Evolutionary conservation across 306 rosid species (phyloP), one percentile per base, ranked within the genome.

Genomic region (Dicorynia guianensis): DNA sequence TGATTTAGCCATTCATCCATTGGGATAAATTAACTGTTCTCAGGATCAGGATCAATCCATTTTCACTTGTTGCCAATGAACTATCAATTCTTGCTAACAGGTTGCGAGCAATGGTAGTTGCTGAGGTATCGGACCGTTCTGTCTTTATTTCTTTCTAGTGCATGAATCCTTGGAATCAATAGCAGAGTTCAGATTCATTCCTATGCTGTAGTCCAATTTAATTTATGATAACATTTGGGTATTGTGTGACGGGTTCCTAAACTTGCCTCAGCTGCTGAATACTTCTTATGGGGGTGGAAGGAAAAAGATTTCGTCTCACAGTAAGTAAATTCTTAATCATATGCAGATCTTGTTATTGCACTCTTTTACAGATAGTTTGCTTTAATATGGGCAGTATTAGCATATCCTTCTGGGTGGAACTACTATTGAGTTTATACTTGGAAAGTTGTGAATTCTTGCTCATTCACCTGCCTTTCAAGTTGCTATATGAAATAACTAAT

Each of bases 261-360:
- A 88, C 98, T 94, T 85, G 97, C 97, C 48, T 88, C 93, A 0
- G 94, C 96, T 76, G 98, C 98, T 55, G 98, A 94, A 73, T 91
- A 90, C 83, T 88, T 94, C 77, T 94, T 94, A 77, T 94, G 89
- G 98, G 98, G 42, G 95, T 91, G 65, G 98, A 94, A 83, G 98
- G 98, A 70, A 94, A 94, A 72, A 87, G 98, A 77, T 91, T 94
- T 79, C 98, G 98, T 65, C 98, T 97, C 18, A 94, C 98, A 78
- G 98, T 94, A 93, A 81, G 87, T 9, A 64, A 42, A 72, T 40
- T 76, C 66, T 44, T 72, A 47, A 59, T 74, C 58, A 53, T 47
- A 20, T 63, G 35, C 53, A 64, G 49, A 54, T 64, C 9, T 69
- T 59, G 18, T 44, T 39, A 33, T 8, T 18, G 44, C 49, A 36